phyloP scores from a whole-genome alignment of 108 stramenopile species.

The Conticribra guillardii region DNA sequence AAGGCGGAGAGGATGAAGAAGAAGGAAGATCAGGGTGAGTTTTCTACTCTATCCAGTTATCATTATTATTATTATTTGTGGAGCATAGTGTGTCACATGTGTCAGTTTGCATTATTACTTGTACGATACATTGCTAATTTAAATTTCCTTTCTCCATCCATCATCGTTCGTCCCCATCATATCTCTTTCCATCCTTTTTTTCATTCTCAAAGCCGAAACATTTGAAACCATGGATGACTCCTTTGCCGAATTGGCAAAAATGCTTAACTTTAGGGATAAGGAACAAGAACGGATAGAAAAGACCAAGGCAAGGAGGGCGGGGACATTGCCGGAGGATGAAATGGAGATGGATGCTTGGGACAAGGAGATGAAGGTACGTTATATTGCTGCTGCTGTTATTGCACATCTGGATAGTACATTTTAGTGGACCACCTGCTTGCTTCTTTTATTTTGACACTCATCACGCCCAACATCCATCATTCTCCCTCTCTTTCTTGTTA shows the following conservation, averaged over 20 bases:
- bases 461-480: not conserved
- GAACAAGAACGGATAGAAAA: conserved; percentile 57
- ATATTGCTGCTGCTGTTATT: not conserved
- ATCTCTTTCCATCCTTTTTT: not conserved
- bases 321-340: conserved; percentile 62
- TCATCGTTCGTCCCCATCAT: not conserved
- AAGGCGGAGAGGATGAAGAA: conserved; percentile 87
- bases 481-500: not conserved
- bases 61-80: not conserved
- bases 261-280: conserved; percentile 81
- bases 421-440: not conserved
- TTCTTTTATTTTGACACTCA: not conserved
- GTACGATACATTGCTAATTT: not conserved
- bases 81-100: not conserved
- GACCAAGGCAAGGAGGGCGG: conserved; percentile 45
- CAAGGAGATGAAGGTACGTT: conserved; percentile 66
- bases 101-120: not conserved
- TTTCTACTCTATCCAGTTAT: not conserved
- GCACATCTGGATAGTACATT: no score
- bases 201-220: conserved; percentile 47
- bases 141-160: not conserved
- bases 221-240: conserved; percentile 89
- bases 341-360: conserved; percentile 88
- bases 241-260: conserved; percentile 78
- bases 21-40: conserved; percentile 81